Evolutionary conservation across 148 eudicot genomes (phyloP).

Genomic region (Rhododendron vialii): DNA sequence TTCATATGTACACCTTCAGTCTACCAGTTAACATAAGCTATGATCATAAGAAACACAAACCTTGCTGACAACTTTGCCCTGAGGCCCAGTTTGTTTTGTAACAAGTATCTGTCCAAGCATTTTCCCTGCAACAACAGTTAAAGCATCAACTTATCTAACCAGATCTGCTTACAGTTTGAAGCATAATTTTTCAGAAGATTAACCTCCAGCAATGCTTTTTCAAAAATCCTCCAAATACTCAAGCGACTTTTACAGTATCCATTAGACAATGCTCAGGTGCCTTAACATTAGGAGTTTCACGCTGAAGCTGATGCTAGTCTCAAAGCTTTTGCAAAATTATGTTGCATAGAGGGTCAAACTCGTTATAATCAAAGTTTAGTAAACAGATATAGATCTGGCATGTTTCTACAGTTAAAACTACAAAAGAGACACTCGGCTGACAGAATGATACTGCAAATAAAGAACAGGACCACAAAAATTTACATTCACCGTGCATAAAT

Average conservation of each 20-base stretch:
- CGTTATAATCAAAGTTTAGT: background rate
- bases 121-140: slow-evolving; percentile 44
- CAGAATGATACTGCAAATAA: background rate
- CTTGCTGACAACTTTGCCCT: slow-evolving; percentile 92
- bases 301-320: background rate
- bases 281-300: background rate
- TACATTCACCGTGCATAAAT: background rate
- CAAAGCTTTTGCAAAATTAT: background rate
- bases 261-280: background rate
- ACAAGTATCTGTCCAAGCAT: slow-evolving; percentile 98
- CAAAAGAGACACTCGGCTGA: background rate
- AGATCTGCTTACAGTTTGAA: background rate
- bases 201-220: background rate
- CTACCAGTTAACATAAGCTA: background rate
- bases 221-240: too few relatives aligned
- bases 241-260: background rate
- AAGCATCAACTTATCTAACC: background rate
- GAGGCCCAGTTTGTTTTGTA: slow-evolving; percentile 89
- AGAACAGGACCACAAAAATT: background rate
- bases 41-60: slow-evolving; percentile 26
- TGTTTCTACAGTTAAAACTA: background rate
- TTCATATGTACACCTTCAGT: background rate
- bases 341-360: background rate
- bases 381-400: background rate
- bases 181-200: background rate